These are phyloP conservation scores for Tuber brumale DNA, from an alignment of 495 filamentous ascomycete species.

Conservation along the genomic window DNA sequence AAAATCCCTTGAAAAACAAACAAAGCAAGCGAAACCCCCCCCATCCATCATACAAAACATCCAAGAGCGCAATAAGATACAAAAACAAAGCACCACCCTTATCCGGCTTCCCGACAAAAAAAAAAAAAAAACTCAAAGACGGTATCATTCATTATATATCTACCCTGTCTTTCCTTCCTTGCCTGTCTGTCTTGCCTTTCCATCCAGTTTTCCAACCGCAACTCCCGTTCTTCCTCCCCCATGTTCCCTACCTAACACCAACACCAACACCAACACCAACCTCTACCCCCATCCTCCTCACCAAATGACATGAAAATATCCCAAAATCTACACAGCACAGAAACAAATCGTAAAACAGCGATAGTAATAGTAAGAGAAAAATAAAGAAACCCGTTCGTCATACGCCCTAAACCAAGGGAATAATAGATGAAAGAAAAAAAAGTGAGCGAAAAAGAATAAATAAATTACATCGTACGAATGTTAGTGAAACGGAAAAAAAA, in stretches of 20 bases:
- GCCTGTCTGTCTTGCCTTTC: background rate
- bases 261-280: background rate
- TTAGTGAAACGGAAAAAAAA: conserved; percentile 10
- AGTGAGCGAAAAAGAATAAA: background rate
- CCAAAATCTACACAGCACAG: background rate
- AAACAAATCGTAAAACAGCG: background rate
- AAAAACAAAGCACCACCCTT: background rate
- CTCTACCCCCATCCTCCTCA: background rate
- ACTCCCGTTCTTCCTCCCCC: background rate
- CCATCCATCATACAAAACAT: conserved; percentile 3
- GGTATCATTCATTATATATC: conserved; percentile 8
- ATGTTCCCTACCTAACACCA: background rate
- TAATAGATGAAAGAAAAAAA: background rate
- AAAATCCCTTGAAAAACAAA: background rate
- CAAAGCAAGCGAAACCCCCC: background rate
- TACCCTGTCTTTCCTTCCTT: background rate
- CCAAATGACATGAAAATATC: background rate
- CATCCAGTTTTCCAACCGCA: background rate
- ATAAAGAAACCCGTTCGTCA: conserved; percentile 3
- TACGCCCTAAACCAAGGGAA: conserved; percentile 11
- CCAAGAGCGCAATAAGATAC: background rate
- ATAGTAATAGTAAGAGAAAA: conserved; percentile 12
- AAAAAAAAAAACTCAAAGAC: background rate
- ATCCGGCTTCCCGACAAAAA: background rate
- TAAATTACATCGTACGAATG: background rate